Evolutionary conservation across 495 filamentous ascomycete species (phyloP).

Genomic region (Parathielavia hyrcaniae): DNA sequence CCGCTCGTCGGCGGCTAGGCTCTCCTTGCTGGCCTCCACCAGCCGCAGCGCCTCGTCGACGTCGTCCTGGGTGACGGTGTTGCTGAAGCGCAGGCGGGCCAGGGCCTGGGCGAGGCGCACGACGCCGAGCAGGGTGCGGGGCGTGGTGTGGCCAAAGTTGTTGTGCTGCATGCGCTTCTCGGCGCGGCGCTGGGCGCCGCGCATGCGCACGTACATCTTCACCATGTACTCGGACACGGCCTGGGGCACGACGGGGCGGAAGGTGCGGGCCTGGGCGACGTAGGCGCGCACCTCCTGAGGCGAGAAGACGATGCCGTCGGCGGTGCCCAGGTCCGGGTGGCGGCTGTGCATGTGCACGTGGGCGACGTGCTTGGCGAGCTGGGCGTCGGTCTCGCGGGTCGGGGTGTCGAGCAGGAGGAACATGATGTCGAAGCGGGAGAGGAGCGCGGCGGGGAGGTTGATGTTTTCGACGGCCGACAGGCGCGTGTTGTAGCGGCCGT

Average conservation of each 20-base stretch:
- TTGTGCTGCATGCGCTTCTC: slow-evolving; percentile 58
- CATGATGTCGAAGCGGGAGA: slow-evolving; percentile 94
- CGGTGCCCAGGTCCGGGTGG: slow-evolving; percentile 70
- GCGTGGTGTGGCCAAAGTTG: slow-evolving; percentile 86
- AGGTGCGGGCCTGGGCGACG: slow-evolving; percentile 84
- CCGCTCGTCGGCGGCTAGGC: slow-evolving; percentile 58
- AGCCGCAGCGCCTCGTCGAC: slow-evolving; percentile 92
- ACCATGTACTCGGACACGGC: slow-evolving; percentile 90
- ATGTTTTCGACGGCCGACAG: slow-evolving; percentile 98
- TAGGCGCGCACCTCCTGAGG: slow-evolving; percentile 92
- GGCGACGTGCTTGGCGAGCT: slow-evolving; percentile 91
- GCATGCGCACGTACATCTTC: slow-evolving; percentile 88
- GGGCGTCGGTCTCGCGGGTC: slow-evolving; percentile 77
- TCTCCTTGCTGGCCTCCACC: slow-evolving; percentile 85
- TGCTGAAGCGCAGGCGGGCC: slow-evolving; percentile 83
- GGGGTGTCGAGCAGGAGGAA: slow-evolving; percentile 96
- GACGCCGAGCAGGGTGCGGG: slow-evolving; percentile 86
- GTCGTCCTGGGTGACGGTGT: slow-evolving; percentile 79
- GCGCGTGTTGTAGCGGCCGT: slow-evolving; percentile 95
- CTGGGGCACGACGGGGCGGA: slow-evolving; percentile 76
- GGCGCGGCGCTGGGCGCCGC: slow-evolving; percentile 79
- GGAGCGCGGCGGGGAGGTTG: slow-evolving; percentile 89
- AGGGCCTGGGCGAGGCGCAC: slow-evolving; percentile 90
- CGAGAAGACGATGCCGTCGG: slow-evolving; percentile 59
- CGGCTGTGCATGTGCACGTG: slow-evolving; percentile 96